Evolutionary conservation across 2,329 filamentous ascomycete species (phyloP).

Genomic region (Aspergillus bombycis): DNA sequence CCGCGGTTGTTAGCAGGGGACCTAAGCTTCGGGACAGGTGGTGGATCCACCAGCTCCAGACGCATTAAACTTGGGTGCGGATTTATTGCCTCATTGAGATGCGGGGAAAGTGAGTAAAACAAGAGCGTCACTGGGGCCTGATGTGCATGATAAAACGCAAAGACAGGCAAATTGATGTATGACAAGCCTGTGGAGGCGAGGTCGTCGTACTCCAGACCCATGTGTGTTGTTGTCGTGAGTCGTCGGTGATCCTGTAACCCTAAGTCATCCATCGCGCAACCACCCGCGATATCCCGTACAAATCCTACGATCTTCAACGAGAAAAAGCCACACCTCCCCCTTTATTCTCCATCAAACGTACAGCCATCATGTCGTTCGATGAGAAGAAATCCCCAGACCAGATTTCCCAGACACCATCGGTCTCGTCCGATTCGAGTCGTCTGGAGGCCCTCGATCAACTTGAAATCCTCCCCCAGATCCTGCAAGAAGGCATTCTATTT

Average conservation of each 20-base stretch:
- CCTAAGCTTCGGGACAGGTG: conserved; percentile 10
- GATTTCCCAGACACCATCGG: conserved; percentile 17
- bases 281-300: neutral
- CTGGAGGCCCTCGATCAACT: conserved; percentile 36
- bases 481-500: conserved; percentile 40
- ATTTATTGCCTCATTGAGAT: conserved; percentile 11
- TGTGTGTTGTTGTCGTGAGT: neutral
- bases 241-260: neutral
- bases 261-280: neutral
- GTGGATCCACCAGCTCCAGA: conserved; percentile 6
- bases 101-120: conserved; percentile 4
- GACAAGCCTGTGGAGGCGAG: neutral
- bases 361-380: conserved; percentile 6
- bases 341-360: neutral
- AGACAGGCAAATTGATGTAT: neutral
- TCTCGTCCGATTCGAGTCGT: conserved; percentile 21
- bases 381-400: conserved; percentile 14
- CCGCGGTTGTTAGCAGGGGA: conserved; percentile 19
- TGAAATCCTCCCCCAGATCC: conserved; percentile 39
- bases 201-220: neutral
- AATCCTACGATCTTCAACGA: neutral
- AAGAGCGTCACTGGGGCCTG: neutral
- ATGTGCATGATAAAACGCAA: neutral
- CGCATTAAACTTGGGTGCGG: conserved; percentile 3
- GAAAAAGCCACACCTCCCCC: neutral